Base-by-base conservation (phyloP, 805 yeast genomes). In the Candida yuanshanica region DNA sequence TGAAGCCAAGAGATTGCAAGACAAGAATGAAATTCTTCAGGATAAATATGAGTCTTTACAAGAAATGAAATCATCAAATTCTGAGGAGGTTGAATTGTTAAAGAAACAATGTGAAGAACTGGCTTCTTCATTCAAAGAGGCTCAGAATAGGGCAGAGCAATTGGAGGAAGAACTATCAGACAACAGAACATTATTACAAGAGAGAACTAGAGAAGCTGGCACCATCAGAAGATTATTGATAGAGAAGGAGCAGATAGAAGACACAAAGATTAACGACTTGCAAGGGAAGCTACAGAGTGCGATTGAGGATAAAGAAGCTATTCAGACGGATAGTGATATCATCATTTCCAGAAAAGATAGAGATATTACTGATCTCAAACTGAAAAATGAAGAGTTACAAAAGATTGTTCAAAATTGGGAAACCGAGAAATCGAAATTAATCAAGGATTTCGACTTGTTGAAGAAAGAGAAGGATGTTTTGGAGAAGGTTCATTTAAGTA, bases 91-190 rank as follows among this genome's bases (percentile, higher is more conserved):
- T 8, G 81, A 74, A 31, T 49, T 68, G 0, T 52, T 77, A 44
- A 81, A 74, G 51, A 81, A 77, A 48, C 88, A 85, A 56, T 75
- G 80, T 44, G 91, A 86, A 38, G 95, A 87, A 52, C 58, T 84
- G 37, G 55, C 71, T 3, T 74, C 83, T 72, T 77, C 84, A 40
- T 63, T 80, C 31, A 74, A 75, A 45, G 98, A 93, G 51, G 66
- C 79, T 2, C 72, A 70, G 33, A 69, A 69, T 39, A 72, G 76
- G 47, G 68, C 76, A 18, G 89, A 84, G 42, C 74, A 78, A 2
- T 58, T 90, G 22, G 89, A 85, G 50, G 95, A 88, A 42, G 96
- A 90, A 55, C 63, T 91, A n/a, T 66, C 74, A 10, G 97, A 90
- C 43, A 68, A 85, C 5, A 74, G 87, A 41, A 73, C 76, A 24